These are phyloP conservation scores for Elongisporangium senticosum DNA, from an alignment of 352 stramenopile genomes.

Conservation along the genomic window DNA sequence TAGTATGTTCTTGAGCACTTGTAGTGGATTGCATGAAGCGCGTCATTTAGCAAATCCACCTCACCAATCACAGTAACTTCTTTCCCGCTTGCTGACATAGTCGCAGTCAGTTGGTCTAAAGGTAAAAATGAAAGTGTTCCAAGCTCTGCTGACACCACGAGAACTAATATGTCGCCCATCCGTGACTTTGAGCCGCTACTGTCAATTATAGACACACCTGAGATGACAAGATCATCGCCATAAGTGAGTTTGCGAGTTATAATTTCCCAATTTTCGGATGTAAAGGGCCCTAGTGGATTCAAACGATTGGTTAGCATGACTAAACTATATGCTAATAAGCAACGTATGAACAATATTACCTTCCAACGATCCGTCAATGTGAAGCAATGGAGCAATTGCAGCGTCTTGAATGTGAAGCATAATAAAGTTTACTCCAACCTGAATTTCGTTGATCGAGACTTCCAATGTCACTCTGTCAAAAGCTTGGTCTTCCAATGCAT, in stretches of 20 bases:
- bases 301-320: not conserved
- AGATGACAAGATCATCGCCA: constrained; percentile 4
- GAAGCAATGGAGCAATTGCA: constrained; percentile 4
- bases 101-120: constrained; percentile 5
- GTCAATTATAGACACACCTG: constrained; percentile 10
- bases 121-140: constrained; percentile 7
- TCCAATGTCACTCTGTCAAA: not conserved
- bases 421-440: not conserved
- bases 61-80: not conserved
- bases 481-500: not conserved
- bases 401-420: not conserved
- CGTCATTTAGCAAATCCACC: constrained; percentile 14
- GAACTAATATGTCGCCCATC: constrained; percentile 1
- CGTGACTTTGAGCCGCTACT: not conserved
- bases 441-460: not conserved
- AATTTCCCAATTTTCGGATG: constrained; percentile 13
- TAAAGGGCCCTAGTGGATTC: constrained; percentile 11
- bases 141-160: constrained; percentile 7
- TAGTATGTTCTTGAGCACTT: constrained; percentile 8
- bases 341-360: not conserved
- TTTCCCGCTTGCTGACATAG: not conserved
- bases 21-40: constrained; percentile 16
- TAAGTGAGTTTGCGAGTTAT: constrained; percentile 6
- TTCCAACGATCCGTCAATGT: constrained; percentile 19
- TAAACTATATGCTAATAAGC: not conserved